Evolutionary conservation across 768 basidiomycete species (phyloP).

Genomic region (Hygrocybe punicea): DNA sequence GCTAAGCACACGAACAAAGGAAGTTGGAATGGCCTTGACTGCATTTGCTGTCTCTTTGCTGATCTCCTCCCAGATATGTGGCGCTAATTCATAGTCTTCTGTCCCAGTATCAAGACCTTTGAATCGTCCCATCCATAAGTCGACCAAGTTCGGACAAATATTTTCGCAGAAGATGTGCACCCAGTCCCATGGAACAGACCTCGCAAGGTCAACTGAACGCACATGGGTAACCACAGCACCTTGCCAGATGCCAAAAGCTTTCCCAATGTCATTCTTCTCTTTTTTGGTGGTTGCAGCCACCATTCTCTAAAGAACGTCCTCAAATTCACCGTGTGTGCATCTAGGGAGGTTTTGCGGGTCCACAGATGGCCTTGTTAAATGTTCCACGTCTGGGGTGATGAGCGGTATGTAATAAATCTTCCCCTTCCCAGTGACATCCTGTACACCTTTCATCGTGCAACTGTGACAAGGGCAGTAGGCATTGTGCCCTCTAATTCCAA

Average conservation of each 20-base stretch:
- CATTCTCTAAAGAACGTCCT: not conserved
- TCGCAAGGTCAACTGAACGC: conserved; percentile 27
- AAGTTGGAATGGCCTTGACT: conserved; percentile 27
- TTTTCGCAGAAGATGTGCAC: conserved; percentile 49
- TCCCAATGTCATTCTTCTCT: conserved; percentile 14
- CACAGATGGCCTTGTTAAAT: not conserved
- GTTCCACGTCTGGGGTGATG: conserved; percentile 4
- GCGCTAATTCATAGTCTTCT: conserved; percentile 26
- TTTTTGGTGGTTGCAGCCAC: not conserved
- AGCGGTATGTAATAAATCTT: conserved; percentile 25
- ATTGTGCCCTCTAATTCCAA: conserved; percentile 39
- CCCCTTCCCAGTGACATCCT: conserved; percentile 2
- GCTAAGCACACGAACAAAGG: conserved; percentile 28
- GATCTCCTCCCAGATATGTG: conserved; percentile 33
- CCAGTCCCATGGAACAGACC: conserved; percentile 39
- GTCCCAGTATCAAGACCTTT: conserved; percentile 34
- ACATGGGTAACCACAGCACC: conserved; percentile 25
- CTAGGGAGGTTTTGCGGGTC: conserved; percentile 18
- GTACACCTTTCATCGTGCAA: conserved; percentile 30
- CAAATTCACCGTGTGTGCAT: conserved; percentile 18
- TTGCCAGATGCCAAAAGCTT: conserved; percentile 29
- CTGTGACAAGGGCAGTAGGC: conserved; percentile 29
- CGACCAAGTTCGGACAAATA: conserved; percentile 34
- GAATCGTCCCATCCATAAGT: conserved; percentile 39
- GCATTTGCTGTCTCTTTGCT: conserved; percentile 32